phyloP scores from a whole-genome alignment of 768 basidiomycete species.

The Russula emetica region DNA sequence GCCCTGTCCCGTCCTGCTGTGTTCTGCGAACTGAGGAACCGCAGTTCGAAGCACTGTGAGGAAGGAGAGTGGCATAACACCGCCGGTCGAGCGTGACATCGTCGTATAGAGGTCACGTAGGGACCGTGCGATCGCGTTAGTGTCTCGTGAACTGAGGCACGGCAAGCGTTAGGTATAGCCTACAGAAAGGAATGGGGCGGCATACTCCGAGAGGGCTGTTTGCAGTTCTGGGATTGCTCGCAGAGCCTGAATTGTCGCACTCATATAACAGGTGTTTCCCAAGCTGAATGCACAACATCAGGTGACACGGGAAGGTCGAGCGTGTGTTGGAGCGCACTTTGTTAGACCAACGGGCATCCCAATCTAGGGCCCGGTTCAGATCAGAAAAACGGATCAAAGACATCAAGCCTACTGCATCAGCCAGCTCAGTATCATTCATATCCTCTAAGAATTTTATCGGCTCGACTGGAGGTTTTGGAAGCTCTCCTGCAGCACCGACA shows the following conservation, averaged over 20 bases:
- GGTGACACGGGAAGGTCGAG: slow-evolving; percentile 32
- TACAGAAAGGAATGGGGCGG: slow-evolving; percentile 9
- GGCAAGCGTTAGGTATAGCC: background rate
- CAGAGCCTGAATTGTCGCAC: slow-evolving; percentile 90
- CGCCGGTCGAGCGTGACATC: slow-evolving; percentile 75
- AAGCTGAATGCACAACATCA: slow-evolving; percentile 35
- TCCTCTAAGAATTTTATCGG: slow-evolving; percentile 87
- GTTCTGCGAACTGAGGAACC: slow-evolving; percentile 89
- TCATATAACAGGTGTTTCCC: slow-evolving; percentile 98
- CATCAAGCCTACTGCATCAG: slow-evolving; percentile 60
- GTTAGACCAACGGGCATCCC: slow-evolving; percentile 74
- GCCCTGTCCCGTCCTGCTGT: slow-evolving; percentile 43
- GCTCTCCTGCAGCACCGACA: slow-evolving; percentile 87
- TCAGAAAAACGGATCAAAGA: background rate
- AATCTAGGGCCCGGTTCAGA: slow-evolving; percentile 38
- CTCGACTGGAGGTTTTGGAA: slow-evolving; percentile 81
- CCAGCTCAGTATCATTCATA: slow-evolving; percentile 78
- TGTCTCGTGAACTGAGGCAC: slow-evolving; percentile 19
- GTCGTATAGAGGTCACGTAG: slow-evolving; percentile 65
- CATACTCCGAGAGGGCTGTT: slow-evolving; percentile 58
- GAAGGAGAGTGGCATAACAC: slow-evolving; percentile 66
- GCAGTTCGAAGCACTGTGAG: slow-evolving; percentile 65
- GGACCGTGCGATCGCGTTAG: slow-evolving; percentile 38
- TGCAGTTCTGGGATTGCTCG: slow-evolving; percentile 89
- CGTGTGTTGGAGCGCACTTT: slow-evolving; percentile 46